Evolutionary conservation across 169 alveolate genomes (phyloP).

Genomic region (Cryptosporidium sp.): DNA sequence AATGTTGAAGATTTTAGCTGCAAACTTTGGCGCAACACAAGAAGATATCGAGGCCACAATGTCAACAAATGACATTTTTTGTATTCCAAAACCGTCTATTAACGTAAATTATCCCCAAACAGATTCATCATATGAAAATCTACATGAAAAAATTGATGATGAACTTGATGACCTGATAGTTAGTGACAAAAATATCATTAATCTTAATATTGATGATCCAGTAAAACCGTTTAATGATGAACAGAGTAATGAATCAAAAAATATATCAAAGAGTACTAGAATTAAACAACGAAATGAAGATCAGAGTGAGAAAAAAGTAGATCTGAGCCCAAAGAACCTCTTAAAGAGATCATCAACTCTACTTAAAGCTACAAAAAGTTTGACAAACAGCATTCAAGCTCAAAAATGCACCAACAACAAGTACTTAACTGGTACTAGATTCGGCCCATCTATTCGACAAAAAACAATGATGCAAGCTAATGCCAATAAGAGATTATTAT

Average conservation of each 20-base stretch:
- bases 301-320: background rate
- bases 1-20: conserved; percentile 64
- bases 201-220: background rate
- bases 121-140: conserved; percentile 44
- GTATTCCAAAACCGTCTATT: conserved; percentile 54
- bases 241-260: background rate
- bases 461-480: conserved; percentile 8
- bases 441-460: conserved; percentile 59
- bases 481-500: background rate
- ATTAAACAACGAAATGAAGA: background rate
- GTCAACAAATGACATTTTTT: conserved; percentile 58
- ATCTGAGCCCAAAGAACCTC: conserved; percentile 1
- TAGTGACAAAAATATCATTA: conserved; percentile 24
- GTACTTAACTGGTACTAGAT: conserved; percentile 69
- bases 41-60: conserved; percentile 62
- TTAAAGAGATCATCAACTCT: conserved; percentile 46
- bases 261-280: background rate
- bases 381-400: conserved; percentile 58
- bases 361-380: conserved; percentile 35
- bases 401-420: background rate
- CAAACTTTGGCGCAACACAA: conserved; percentile 69
- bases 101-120: conserved; percentile 49
- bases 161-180: conserved; percentile 11
- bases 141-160: conserved; percentile 49
- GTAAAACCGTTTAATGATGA: background rate